Base-by-base conservation (phyloP, 1,139 yeast genomes). In the Candida dubliniensis region DNA sequence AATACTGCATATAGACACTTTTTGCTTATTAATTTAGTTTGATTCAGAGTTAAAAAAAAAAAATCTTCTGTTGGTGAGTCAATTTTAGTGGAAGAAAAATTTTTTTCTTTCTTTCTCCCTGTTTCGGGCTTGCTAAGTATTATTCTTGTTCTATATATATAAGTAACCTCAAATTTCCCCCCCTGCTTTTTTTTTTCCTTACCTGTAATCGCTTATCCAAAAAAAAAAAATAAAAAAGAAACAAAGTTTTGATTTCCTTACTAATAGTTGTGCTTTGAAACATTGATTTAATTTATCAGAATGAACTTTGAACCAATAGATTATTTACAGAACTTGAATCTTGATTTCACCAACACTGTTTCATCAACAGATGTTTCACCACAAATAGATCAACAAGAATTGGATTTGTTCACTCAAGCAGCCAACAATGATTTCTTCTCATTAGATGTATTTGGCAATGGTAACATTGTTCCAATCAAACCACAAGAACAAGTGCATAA, bases 231-330 rank as follows among this genome's bases (percentile, higher is more conserved):
- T 8, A n/a, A n/a, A n/a, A n/a, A n/a, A n/a, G n/a, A n/a, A n/a
- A n/a, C n/a, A n/a, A n/a, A n/a, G n/a, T n/a, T n/a, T n/a, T n/a
- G n/a, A n/a, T 12, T 27, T 11, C 41, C 18, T 34, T 23, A n/a
- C n/a, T 23, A 14, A 34, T 35, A 13, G 11, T 38, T 3, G 30
- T 29, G 14, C 18, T 23, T n/a, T 18, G 11, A 33, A 25, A 24
- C 24, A 18, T 18, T 18, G 23, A 18, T 18, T 18, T 18, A 18
- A 18, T 18, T 18, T 18, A 18, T 32, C 35, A 48, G 40, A 36
- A 71, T 72, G 77, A 70, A 67, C 51, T 71, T 69, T 53, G 73
- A 71, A 58, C 67, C 76, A 36, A 63, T 67, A 34, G 77, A 74
- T 54, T 74, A 74, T 55, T 66, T 76, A 48, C 63, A 64, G 44